Conservation (phyloP, 2,329 filamentous ascomycete species). For the Ramularia endophylla region DNA sequence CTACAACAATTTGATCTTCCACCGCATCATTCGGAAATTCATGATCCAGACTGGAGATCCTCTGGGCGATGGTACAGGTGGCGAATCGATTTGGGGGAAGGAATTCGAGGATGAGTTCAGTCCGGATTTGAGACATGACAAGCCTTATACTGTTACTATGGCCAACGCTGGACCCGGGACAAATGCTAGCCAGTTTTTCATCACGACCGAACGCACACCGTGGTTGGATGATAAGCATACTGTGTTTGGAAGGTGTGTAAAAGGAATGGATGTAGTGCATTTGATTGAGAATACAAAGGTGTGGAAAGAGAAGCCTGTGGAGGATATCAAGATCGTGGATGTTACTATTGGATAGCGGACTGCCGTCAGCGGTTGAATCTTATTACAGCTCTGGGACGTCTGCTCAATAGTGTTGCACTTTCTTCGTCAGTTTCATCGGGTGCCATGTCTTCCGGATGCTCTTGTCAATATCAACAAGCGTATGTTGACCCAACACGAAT, state of each 20-base stretch:
- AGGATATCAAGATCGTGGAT: conserved; percentile 95
- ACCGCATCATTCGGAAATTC: conserved; percentile 94
- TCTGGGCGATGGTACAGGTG: conserved; percentile 80
- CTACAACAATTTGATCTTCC: conserved; percentile 97
- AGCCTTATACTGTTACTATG: conserved; percentile 95
- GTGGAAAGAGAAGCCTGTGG: conserved; percentile 87
- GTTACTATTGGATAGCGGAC: conserved; percentile 49
- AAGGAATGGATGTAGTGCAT: conserved; percentile 90
- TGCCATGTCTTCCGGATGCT: too few species aligned
- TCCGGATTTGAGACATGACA: conserved; percentile 76
- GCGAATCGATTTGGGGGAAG: conserved; percentile 86
- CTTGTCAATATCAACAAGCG: too few species aligned
- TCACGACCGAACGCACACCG: conserved; percentile 93
- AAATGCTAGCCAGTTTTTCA: conserved; percentile 96
- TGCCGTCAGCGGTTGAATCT: too few species aligned
- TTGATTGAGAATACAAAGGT: conserved; percentile 89
- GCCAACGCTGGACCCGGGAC: conserved; percentile 94
- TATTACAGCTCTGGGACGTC: too few species aligned
- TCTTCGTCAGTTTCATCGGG: too few species aligned
- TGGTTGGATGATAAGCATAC: conserved; percentile 98
- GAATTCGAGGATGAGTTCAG: conserved; percentile 94
- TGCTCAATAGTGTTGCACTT: too few species aligned
- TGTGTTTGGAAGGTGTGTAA: conserved; percentile 84
- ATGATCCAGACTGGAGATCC: conserved; percentile 94
- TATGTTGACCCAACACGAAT: too few species aligned